A percentile compares a stretch with the other conserved stretches of the same genome.
Conservation (phyloP, 306 rosid species). For the Rubus idaeus region DNA sequence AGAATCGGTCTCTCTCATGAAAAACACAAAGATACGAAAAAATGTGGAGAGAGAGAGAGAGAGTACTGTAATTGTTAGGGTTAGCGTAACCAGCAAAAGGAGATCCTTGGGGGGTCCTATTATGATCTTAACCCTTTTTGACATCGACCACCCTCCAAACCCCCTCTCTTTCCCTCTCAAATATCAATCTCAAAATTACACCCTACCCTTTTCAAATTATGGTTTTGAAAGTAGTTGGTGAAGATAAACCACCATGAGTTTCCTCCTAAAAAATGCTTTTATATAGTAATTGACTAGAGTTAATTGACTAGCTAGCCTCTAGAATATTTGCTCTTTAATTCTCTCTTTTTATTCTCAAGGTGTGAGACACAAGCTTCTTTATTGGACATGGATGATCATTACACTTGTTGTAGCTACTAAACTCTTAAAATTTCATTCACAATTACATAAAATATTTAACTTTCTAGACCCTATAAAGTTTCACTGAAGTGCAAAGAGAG, state of each 20-base stretch:
- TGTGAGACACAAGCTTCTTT: conserved; percentile 68
- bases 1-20: not conserved
- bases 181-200: conserved; percentile 29
- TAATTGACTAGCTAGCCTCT: not conserved
- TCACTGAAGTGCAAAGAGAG: conserved; percentile 34
- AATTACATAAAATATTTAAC: conserved; percentile 28
- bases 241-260: conserved; percentile 32
- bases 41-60: not conserved
- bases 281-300: not conserved
- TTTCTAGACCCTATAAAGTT: conserved; percentile 44
- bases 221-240: conserved; percentile 42
- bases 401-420: conserved; percentile 31
- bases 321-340: conserved; percentile 29
- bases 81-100: conserved; percentile 62
- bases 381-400: conserved; percentile 49
- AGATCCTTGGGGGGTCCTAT: conserved; percentile 63
- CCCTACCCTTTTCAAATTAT: conserved; percentile 23
- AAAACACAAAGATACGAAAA: not conserved
- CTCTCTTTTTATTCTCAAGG: conserved; percentile 36
- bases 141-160: conserved; percentile 63
- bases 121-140: conserved; percentile 53
- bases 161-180: conserved; percentile 3
- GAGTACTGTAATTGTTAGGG: conserved; percentile 13
- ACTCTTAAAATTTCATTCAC: conserved; percentile 42
- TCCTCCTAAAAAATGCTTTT: conserved; percentile 5